Percentiles rank a stretch among this genome's conserved stretches.
phyloP scores from a whole-genome alignment of 352 stramenopile genomes.

The Pythium utonaiense region DNA sequence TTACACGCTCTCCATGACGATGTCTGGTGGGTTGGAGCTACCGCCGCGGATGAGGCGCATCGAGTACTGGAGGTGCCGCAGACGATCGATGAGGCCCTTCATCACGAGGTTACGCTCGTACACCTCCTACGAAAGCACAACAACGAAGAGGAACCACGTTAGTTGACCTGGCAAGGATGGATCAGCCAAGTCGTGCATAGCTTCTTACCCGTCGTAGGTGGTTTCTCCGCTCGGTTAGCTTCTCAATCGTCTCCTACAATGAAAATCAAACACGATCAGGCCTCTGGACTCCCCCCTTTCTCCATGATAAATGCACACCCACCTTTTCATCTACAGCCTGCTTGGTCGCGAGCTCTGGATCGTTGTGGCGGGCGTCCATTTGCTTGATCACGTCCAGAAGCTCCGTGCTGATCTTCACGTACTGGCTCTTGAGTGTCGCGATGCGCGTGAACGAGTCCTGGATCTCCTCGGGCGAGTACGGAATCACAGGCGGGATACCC shows the following conservation, averaged over 20 bases:
- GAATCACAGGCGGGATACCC: conserved; percentile 48
- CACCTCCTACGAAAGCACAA: conserved; percentile 48
- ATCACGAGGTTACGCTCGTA: conserved; percentile 85
- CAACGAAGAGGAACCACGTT: neutral
- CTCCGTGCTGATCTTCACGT: conserved; percentile 70
- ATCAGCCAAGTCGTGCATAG: neutral
- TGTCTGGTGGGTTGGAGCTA: conserved; percentile 46
- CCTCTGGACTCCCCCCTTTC: too few relatives aligned
- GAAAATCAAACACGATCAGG: too few relatives aligned
- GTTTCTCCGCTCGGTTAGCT: conserved; percentile 60
- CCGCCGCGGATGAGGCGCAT: conserved; percentile 71
- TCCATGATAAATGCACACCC: neutral
- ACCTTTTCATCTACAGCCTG: conserved; percentile 21
- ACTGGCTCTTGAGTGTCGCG: conserved; percentile 70
- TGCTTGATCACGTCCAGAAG: conserved; percentile 57
- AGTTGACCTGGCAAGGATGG: neutral
- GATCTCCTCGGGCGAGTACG: conserved; percentile 78
- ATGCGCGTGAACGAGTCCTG: conserved; percentile 86
- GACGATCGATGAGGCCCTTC: conserved; percentile 78
- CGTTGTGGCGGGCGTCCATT: conserved; percentile 26
- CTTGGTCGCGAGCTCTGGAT: conserved; percentile 14
- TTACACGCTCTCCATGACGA: conserved; percentile 81
- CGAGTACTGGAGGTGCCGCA: conserved; percentile 73
- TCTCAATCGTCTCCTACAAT: conserved; percentile 45
- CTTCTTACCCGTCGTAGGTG: conserved; percentile 55